Evolutionary conservation across 1,284 basidiomycete genomes (phyloP).

Genomic region (Takashimella tepidaria): DNA sequence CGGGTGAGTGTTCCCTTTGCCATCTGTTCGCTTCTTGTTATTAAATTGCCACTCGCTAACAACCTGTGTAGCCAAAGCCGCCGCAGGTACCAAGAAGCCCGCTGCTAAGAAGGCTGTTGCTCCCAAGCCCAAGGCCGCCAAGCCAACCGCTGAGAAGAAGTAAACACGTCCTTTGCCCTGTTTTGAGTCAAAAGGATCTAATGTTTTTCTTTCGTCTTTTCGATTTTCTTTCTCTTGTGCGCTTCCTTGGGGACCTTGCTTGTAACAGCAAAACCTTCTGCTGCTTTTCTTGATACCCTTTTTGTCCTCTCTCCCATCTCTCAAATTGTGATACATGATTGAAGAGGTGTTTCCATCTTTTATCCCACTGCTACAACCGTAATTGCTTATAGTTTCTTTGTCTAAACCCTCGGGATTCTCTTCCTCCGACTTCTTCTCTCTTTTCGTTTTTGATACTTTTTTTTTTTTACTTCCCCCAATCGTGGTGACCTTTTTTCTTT

Average conservation of each 20-base stretch:
- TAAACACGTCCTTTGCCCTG: not conserved
- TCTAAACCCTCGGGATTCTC: not conserved
- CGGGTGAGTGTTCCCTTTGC: slow-evolving; percentile 23
- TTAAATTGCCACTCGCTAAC: slow-evolving; percentile 10
- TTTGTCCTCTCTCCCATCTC: not conserved
- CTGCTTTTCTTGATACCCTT: not conserved
- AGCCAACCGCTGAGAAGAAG: not conserved
- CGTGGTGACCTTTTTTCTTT: not conserved
- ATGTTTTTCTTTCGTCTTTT: not conserved
- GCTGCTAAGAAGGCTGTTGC: slow-evolving; percentile 29
- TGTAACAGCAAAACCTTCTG: not conserved
- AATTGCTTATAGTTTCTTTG: not conserved
- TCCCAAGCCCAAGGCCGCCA: not conserved
- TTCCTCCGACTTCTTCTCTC: not conserved
- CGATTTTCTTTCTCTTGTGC: not conserved
- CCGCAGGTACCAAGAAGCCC: slow-evolving; percentile 32
- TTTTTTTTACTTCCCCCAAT: not conserved
- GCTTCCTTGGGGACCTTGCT: not conserved
- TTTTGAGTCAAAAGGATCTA: too few species aligned
- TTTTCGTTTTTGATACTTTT: not conserved
- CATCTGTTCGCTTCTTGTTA: slow-evolving; percentile 11
- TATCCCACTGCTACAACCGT: too few species aligned
- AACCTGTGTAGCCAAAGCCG: slow-evolving; percentile 40
- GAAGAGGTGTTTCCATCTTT: too few species aligned
- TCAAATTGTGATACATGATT: too few species aligned